phyloP scores from a whole-genome alignment of 768 basidiomycete species.

The Kwoniella pini region DNA sequence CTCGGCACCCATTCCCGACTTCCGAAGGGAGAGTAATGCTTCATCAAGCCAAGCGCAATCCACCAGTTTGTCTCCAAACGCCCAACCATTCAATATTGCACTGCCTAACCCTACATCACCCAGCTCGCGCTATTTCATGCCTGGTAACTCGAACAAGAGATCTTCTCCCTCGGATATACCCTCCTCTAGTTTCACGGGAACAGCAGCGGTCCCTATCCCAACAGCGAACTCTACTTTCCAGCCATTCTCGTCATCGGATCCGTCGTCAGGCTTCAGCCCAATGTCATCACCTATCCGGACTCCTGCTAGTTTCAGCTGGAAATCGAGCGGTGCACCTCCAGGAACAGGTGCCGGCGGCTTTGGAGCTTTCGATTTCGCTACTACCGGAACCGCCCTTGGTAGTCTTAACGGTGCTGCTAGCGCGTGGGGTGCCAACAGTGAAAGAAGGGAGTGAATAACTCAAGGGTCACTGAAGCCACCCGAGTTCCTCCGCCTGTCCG shows the following conservation, averaged over 20 bases:
- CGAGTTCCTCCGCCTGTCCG: too few relatives aligned
- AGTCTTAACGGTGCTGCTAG: conserved; percentile 36
- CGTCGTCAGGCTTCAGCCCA: conserved; percentile 17
- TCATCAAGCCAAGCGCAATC: conserved; percentile 5
- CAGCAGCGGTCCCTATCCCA: conserved; percentile 1
- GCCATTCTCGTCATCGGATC: conserved; percentile 16
- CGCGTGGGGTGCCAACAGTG: conserved; percentile 27
- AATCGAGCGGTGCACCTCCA: conserved; percentile 19
- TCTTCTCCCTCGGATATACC: conserved; percentile 10
- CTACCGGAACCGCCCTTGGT: conserved; percentile 15
- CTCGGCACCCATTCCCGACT: conserved; percentile 14
- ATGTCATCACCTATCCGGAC: conserved; percentile 40
- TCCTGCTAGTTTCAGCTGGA: conserved; percentile 34
- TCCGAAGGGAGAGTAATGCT: conserved; percentile 12
- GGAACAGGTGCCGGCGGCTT: conserved; percentile 10
- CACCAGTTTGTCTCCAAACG: conserved; percentile 43
- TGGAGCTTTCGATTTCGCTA: conserved; percentile 20
- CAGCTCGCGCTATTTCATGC: conserved; percentile 22
- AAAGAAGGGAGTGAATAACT: neutral
- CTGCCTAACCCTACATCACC: conserved; percentile 29
- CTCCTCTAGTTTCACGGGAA: neutral
- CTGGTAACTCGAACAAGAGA: conserved; percentile 1
- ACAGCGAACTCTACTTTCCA: conserved; percentile 9
- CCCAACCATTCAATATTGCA: conserved; percentile 41
- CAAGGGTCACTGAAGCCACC: too few relatives aligned